These are phyloP conservation scores for Hyaloscypha finlandica DNA, from an alignment of 495 filamentous ascomycete species.

Conservation along the genomic window DNA sequence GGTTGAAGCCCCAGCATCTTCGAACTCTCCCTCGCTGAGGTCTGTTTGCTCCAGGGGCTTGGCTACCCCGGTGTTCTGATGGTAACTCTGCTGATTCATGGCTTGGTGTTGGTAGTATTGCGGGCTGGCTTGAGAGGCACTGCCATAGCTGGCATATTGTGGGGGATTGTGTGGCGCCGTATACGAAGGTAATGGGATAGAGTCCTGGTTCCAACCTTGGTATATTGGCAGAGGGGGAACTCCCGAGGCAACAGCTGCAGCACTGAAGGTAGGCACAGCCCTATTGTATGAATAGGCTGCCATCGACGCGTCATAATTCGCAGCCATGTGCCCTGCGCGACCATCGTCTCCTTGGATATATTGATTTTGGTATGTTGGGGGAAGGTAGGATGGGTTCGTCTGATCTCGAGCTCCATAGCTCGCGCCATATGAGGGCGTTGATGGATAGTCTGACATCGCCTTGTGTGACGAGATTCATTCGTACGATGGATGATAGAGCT, in stretches of 20 bases:
- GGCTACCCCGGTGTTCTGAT: slow-evolving; percentile 19
- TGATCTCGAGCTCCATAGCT: slow-evolving; percentile 30
- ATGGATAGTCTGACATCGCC: slow-evolving; percentile 59
- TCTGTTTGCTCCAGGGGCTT: slow-evolving; percentile 69
- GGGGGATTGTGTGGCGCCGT: slow-evolving; percentile 15
- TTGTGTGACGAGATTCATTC: slow-evolving; percentile 9
- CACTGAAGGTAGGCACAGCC: slow-evolving; percentile 22
- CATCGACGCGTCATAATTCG: slow-evolving; percentile 28
- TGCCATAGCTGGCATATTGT: slow-evolving; percentile 21
- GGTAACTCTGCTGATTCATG: slow-evolving; percentile 17
- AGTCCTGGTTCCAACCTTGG: slow-evolving; percentile 33
- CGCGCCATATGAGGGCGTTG: slow-evolving; percentile 51
- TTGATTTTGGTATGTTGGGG: slow-evolving; percentile 28
- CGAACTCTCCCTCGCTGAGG: slow-evolving; percentile 65
- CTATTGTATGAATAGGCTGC: slow-evolving; percentile 29
- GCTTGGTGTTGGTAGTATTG: slow-evolving; percentile 22
- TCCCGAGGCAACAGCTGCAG: slow-evolving; percentile 22
- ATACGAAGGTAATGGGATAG: slow-evolving; percentile 25
- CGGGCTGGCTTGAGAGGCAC: slow-evolving; percentile 16
- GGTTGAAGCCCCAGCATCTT: slow-evolving; percentile 31
- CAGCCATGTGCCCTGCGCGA: slow-evolving; percentile 13
- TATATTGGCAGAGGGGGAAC: slow-evolving; percentile 31
- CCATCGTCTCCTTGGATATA: slow-evolving; percentile 24
- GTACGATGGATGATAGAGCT: slow-evolving; percentile 20
- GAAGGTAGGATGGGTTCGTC: slow-evolving; percentile 26